Conservation (phyloP, 2,329 filamentous ascomycete species). For the Penicillium sp. region DNA sequence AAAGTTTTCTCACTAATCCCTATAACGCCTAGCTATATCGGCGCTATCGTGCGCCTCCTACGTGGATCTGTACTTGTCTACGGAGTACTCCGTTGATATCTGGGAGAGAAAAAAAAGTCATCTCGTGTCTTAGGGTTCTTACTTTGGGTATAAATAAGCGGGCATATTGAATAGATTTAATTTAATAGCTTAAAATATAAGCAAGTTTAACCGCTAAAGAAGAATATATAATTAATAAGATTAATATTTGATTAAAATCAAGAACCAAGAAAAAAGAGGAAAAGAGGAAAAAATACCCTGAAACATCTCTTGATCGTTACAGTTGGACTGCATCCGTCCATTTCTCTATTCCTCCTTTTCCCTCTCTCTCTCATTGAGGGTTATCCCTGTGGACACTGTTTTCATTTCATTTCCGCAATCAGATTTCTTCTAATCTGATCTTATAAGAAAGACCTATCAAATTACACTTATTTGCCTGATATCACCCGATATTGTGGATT, state of each 20-base stretch:
- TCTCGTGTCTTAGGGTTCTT: not conserved
- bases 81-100: too few relatives aligned
- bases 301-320: constrained; percentile 4
- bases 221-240: not conserved
- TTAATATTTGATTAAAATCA: not conserved
- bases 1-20: not conserved
- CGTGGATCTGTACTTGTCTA: constrained; percentile 8
- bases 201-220: not conserved
- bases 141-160: not conserved
- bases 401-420: not conserved
- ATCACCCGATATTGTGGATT: not conserved
- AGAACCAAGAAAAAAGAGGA: not conserved
- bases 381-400: not conserved
- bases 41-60: constrained; percentile 18
- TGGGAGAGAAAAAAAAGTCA: too few relatives aligned
- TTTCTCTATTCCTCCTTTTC: constrained; percentile 16
- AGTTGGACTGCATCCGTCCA: constrained; percentile 23
- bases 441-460: not conserved
- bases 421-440: not conserved
- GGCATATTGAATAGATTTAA: not conserved
- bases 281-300: not conserved
- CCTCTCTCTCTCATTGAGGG: not conserved
- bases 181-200: not conserved
- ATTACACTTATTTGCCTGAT: not conserved
- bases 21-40: not conserved